Conservation (phyloP, 495 filamentous ascomycete species). For the Xylaria bambusicola region DNA sequence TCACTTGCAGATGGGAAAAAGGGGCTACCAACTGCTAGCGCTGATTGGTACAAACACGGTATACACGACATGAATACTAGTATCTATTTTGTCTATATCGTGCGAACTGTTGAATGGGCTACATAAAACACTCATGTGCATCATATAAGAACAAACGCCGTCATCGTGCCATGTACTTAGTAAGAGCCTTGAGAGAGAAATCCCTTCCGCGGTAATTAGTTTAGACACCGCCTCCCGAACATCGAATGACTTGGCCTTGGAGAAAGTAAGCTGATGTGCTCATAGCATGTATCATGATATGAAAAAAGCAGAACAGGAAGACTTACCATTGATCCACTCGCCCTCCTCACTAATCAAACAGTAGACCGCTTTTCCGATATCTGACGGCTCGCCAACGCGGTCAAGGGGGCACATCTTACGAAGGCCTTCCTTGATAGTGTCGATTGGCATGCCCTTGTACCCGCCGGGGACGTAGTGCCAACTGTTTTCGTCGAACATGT, state of each 20-base stretch:
- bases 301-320: neutral
- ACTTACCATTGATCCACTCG: conserved; percentile 62
- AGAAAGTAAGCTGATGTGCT: conserved; percentile 19
- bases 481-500: conserved; percentile 69
- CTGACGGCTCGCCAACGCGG: conserved; percentile 54
- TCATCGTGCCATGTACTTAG: neutral
- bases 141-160: neutral
- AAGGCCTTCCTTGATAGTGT: conserved; percentile 40
- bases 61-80: conserved; percentile 4
- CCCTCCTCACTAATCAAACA: conserved; percentile 59
- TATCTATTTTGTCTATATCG: conserved; percentile 12
- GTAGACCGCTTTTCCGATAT: conserved; percentile 57
- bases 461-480: conserved; percentile 61
- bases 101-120: neutral
- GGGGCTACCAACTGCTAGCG: neutral
- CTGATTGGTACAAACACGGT: neutral
- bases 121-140: conserved; percentile 1
- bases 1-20: neutral
- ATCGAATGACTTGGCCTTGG: conserved; percentile 44
- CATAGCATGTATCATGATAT: neutral
- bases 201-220: neutral
- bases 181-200: neutral
- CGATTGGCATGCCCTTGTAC: conserved; percentile 41
- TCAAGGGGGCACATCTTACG: conserved; percentile 53
- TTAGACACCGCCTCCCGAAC: conserved; percentile 35